A percentile compares a stretch with the other conserved stretches of the same genome.
Conservation (phyloP, 2,329 filamentous ascomycete genomes). For the Ophiostoma himal-ulmi region DNA sequence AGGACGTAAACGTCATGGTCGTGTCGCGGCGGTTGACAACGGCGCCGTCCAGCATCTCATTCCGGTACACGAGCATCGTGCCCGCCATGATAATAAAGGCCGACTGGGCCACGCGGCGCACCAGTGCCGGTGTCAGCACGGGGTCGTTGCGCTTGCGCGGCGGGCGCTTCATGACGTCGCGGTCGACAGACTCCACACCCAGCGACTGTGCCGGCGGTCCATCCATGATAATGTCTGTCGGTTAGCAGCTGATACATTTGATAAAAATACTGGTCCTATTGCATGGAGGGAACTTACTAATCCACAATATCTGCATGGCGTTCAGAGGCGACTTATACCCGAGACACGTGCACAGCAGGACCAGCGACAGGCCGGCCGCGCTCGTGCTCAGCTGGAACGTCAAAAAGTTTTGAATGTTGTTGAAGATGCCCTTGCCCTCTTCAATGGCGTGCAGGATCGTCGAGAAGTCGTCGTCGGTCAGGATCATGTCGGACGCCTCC, state of each 20-base stretch:
- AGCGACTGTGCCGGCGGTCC: conserved; percentile 95
- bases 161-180: conserved; percentile 85
- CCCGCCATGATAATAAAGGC: conserved; percentile 87
- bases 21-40: conserved; percentile 87
- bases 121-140: conserved; percentile 78
- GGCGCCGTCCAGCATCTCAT: conserved; percentile 80
- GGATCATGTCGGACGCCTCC: conserved; percentile 88
- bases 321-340: conserved; percentile 95
- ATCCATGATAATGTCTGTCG: conserved; percentile 95
- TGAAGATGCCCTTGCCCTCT: conserved; percentile 98
- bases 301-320: conserved; percentile 99
- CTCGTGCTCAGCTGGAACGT: conserved; percentile 98
- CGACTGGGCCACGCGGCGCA: conserved; percentile 79
- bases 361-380: conserved; percentile 83
- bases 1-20: conserved; percentile 98
- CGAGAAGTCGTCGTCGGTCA: conserved; percentile 83
- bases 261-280: background rate
- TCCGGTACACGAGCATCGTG: conserved; percentile 84
- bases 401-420: conserved; percentile 98
- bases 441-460: conserved; percentile 94
- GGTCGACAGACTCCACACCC: conserved; percentile 90
- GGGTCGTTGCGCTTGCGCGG: conserved; percentile 81
- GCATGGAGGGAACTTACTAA: conserved; percentile 62
- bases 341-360: conserved; percentile 85
- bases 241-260: background rate